A percentile compares a stretch with the other conserved stretches of the same genome.
Conservation (phyloP, 257 asterid species). For the Solanum neorickii region DNA sequence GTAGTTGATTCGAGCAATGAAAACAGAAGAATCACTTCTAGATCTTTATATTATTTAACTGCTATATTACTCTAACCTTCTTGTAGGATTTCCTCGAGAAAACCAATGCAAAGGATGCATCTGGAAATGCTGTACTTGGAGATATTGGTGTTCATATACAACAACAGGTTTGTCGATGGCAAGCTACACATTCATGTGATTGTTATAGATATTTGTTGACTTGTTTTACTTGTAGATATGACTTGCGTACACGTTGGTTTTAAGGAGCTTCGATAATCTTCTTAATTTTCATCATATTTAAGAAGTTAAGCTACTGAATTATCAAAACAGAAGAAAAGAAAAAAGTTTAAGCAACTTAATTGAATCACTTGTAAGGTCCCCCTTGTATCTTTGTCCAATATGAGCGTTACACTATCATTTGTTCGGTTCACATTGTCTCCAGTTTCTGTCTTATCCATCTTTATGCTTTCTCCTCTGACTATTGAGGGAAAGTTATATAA, state of each 20-base stretch:
- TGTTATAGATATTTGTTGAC: neutral
- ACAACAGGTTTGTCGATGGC: constrained; percentile 54
- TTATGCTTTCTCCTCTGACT: neutral
- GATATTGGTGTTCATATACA: constrained; percentile 81
- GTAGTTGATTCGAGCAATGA: neutral
- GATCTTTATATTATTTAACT: neutral
- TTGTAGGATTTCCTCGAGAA: constrained; percentile 62
- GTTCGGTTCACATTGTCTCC: neutral
- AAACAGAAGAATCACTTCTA: neutral
- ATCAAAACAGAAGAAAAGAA: neutral
- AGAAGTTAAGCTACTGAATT: neutral
- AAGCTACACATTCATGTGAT: neutral
- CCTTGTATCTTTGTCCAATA: neutral
- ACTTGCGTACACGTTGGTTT: neutral
- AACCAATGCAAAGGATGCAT: constrained; percentile 84
- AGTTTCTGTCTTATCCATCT: neutral
- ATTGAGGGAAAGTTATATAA: neutral
- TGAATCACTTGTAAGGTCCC: neutral
- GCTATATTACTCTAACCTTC: neutral
- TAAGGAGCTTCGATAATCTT: neutral
- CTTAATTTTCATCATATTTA: neutral
- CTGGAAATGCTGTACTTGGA: constrained; percentile 71
- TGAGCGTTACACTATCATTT: neutral
- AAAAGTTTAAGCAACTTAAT: neutral
- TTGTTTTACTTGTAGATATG: neutral